Evolutionary conservation across 495 filamentous ascomycete genomes (phyloP).

Genomic region (Umbilicaria muhlenbergii): DNA sequence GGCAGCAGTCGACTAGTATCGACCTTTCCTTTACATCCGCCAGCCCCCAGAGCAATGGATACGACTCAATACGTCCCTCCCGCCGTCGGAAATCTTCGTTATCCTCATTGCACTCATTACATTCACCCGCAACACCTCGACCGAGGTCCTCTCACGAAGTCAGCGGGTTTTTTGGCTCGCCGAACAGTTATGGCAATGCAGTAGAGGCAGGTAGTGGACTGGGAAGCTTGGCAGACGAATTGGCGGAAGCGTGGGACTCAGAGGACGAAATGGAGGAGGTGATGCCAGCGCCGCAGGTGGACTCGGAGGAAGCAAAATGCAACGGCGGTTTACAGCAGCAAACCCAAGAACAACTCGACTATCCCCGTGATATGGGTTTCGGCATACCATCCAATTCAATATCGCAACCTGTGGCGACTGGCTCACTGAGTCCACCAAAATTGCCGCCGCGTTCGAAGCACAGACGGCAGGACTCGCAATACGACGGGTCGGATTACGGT

Average conservation of each 20-base stretch:
- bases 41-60: slow-evolving; percentile 21
- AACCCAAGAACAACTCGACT: too few relatives aligned
- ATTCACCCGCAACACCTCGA: slow-evolving; percentile 1
- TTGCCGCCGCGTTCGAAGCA: slow-evolving; percentile 13
- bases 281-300: too few relatives aligned
- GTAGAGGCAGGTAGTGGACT: slow-evolving; percentile 40
- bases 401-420: too few relatives aligned
- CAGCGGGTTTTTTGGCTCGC: background rate
- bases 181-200: slow-evolving; percentile 23
- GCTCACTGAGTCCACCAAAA: slow-evolving; percentile 2
- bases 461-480: slow-evolving; percentile 32
- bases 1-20: slow-evolving; percentile 46
- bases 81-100: slow-evolving; percentile 5
- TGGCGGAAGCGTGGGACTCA: slow-evolving; percentile 44
- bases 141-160: slow-evolving; percentile 1
- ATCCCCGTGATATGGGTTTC: too few relatives aligned
- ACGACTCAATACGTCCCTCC: slow-evolving; percentile 4
- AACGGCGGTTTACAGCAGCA: too few relatives aligned
- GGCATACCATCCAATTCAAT: too few relatives aligned
- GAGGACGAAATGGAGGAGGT: slow-evolving; percentile 24
- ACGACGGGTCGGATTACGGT: slow-evolving; percentile 43
- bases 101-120: slow-evolving; percentile 7
- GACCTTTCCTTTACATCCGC: slow-evolving; percentile 38
- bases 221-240: slow-evolving; percentile 73
- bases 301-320: too few relatives aligned